Evolutionary conservation across 805 yeast genomes (phyloP), one percentile per base, ranked within the genome.

Genomic region (Jamesozyma jinghongensis): DNA sequence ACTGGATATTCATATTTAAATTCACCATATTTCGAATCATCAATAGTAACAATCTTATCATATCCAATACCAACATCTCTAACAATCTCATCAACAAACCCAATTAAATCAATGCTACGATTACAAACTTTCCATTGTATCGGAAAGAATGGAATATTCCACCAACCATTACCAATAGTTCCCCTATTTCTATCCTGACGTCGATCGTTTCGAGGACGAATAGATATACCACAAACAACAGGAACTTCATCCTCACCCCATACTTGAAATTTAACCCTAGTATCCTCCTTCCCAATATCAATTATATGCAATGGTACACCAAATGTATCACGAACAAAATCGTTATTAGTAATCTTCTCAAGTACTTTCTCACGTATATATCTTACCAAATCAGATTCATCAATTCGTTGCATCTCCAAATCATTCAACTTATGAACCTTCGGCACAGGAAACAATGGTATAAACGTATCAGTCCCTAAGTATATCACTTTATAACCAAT

Each of bases 221-320:
- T 35, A 7, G 46, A 40, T 8, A 57, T 22, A 13, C 62, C 63
- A 26, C 49, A 52, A 6, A 60, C 46, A 28, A 59, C 53, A 4
- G 59, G 57, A 25, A 53, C 54, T 34, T 51, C 53, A 32, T 60
- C 62, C 35, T 59, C 58, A 31, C 57, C 49, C 65, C 63, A 59
- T 20, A 61, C 44, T 18, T 47, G 44, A 29, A 58, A 54, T 12
- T 51, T 47, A 22, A 22, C 26, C 10, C n/a, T n/a, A n/a, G n/a
- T n/a, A 12, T 51, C 42, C 34, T 40, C 38, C n/a, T 38, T 40
- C 11, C 43, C 45, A n/a, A 40, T 40, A 19, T 53, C 45, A 13
- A 43, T 37, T 12, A 47, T 46, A 32, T 47, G 49, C 19, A 60
- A 31, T 7, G 63, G 63, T 2, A 60, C 57, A 1, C 60, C 61